Percentiles rank a stretch among this genome's conserved stretches.
phyloP scores from a whole-genome alignment of 345 rosid genomes.

The Eucalyptus fibrosa region DNA sequence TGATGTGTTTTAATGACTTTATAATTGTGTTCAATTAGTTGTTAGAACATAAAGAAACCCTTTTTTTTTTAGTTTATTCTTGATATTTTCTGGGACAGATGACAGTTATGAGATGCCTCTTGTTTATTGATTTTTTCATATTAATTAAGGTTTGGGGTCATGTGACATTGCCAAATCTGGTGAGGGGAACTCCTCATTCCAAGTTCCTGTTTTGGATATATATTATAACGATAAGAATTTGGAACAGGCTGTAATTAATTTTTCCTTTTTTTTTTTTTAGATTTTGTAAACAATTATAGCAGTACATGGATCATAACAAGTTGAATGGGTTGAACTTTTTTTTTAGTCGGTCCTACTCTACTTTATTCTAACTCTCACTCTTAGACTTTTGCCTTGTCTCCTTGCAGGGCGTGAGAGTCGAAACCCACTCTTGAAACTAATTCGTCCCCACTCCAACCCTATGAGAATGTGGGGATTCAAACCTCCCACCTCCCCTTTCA shows the following conservation, averaged over 20 bases:
- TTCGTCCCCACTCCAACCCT: too few relatives aligned
- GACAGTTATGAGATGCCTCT: neutral
- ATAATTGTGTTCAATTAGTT: neutral
- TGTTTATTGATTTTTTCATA: neutral
- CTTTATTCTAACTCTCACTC: too few relatives aligned
- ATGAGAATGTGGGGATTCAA: accelerated
- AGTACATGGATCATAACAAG: neutral
- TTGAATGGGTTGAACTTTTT: neutral
- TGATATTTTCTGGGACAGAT: neutral
- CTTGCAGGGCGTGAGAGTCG: accelerated
- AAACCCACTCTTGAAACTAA: too few relatives aligned
- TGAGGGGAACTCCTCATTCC: neutral
- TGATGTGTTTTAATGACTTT: neutral
- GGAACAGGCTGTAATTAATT: neutral
- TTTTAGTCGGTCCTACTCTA: too few relatives aligned
- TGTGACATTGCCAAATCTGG: neutral
- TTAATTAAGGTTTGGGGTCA: neutral
- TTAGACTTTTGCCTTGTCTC: accelerated
- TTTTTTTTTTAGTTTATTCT: neutral
- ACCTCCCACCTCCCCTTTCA: too few relatives aligned
- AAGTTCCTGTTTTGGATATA: neutral
- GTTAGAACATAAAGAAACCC: neutral
- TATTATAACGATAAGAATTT: neutral
- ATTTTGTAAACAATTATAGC: neutral
- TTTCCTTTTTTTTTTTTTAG: neutral